Percentiles rank a stretch among this genome's conserved stretches.
These are phyloP conservation scores for Scalesia atractyloides DNA, from an alignment of 129 eudicot genomes.

Conservation along the genomic window DNA sequence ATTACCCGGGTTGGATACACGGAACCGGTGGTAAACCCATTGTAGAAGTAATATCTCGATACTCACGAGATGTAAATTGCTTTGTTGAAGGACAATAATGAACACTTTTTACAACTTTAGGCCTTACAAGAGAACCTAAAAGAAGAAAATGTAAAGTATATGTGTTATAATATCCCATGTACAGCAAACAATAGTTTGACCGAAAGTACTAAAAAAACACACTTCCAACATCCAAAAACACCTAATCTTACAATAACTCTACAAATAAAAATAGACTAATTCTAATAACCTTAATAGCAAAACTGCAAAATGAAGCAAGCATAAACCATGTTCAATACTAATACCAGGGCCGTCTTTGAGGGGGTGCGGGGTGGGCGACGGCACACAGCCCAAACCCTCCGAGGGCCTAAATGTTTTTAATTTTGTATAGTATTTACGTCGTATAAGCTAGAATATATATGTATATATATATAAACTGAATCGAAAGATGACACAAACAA, in stretches of 20 bases:
- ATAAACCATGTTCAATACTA: constrained; percentile 4
- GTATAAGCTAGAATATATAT: no score
- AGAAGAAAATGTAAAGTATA: neutral
- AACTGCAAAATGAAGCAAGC: neutral
- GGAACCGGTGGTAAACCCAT: constrained; percentile 95
- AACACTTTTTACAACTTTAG: constrained; percentile 98
- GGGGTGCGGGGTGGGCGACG: no score
- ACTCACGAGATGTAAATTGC: constrained; percentile 79
- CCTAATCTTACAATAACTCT: neutral
- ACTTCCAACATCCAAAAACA: neutral
- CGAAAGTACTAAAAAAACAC: neutral
- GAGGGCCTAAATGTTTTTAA: no score
- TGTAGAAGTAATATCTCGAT: constrained; percentile 92
- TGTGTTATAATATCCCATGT: neutral
- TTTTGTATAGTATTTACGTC: no score
- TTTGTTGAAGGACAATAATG: constrained; percentile 87
- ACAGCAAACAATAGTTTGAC: neutral
- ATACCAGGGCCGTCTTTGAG: no score
- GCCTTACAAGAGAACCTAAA: constrained; percentile 98
- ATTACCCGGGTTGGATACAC: constrained; percentile 95
- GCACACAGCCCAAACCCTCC: no score
- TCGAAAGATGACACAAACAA: no score
- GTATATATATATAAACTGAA: no score
- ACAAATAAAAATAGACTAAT: neutral
- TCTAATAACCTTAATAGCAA: neutral